Evolutionary conservation across 257 asterid species (phyloP), one percentile per base, ranked within the genome.

Genomic region (Ilex asprella): DNA sequence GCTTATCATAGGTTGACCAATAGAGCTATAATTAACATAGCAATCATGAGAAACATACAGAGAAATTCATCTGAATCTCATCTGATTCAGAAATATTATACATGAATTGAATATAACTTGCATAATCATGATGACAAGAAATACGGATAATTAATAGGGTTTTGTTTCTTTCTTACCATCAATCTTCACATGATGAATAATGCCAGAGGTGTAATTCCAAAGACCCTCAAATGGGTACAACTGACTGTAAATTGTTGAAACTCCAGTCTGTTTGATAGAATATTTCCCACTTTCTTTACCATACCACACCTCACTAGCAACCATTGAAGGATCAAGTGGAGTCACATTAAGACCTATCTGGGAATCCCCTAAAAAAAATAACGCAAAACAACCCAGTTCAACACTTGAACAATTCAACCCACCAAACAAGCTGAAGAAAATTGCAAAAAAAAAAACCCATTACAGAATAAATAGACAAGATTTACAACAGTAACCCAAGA

Each of bases 151-250:
- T 35, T 35, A 35, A 35, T 3, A 7, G 41, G 41, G 41, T 5
- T 21, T 21, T 5, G 41, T 35, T 35, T 35, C 5, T 46, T 46
- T 46, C 13, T 10, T 86, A 89, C 96, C 95, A 55, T 82, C 81
- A 74, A 86, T 74, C 41, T 73, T 81, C 30, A 83, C 97, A 64
- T 90, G 97, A 75, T 90, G 97, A 63, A 90, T 79, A 32, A 85
- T 82, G 62, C 82, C 91, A 55, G 97, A 90, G 41, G 89, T 87
- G 84, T 85, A 87, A 77, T 90, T 90, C 93, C 72, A 71, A 14
- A 90, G 89, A 12, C 96, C 97, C 51, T 83, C 87, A 71, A 75
- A 90, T 15, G 95, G 87, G 80, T 90, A 90, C 58, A 83, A 64
- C 78, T 90, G 97, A 70, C 69, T 81, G 31, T 87, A 90, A 75